Evolutionary conservation across 306 rosid species (phyloP), one percentile per base, ranked within the genome.

Genomic region (Potentilla sterilis): DNA sequence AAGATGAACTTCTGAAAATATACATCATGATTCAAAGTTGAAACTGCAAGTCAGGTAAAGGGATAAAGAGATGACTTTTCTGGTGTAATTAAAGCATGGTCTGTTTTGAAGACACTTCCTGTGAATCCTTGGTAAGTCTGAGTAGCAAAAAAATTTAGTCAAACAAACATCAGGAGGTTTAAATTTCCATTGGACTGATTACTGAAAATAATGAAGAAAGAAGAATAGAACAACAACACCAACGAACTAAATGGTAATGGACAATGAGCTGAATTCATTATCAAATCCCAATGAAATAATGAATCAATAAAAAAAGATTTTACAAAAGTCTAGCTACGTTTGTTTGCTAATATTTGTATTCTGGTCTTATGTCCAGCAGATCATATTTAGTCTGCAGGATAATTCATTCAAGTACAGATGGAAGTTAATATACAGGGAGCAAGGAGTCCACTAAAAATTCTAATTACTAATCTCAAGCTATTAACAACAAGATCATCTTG

Each of bases 81-180:
- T 0, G 97, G 96, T 76, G 98, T 61, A 75, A 95, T 85, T 67
- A 95, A 84, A 78, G 98, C 97, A 83, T 95, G 89, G 80, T 92
- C 92, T 43, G 82, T 84, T 84, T 83, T 92, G 75, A 86, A 95
- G 75, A 95, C 92, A 78, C 98, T 95, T 67, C 97, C 95, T 7
- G 97, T 92, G 86, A 90, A 95, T 79, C 98, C 97, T 52, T 97
- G 98, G 80, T n/a, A 95, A 86, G 81, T 87, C 95, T 95, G 85
- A 68, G 81, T 80, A 83, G 54, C 71, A 71, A 81, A 73, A 80
- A 61, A 73, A n/a, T n/a, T n/a, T 70, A 4, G 4, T n/a, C 72
- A 75, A 8, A 77, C 32, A 64, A 74, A 77, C 28, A 61, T 74
- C 14, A 77, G 68, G 49, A 38, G 72, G 83, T 41, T 57, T 73